These are phyloP conservation scores for Leavenworthia alabamica DNA, from an alignment of 345 rosid genomes.

Conservation along the genomic window DNA sequence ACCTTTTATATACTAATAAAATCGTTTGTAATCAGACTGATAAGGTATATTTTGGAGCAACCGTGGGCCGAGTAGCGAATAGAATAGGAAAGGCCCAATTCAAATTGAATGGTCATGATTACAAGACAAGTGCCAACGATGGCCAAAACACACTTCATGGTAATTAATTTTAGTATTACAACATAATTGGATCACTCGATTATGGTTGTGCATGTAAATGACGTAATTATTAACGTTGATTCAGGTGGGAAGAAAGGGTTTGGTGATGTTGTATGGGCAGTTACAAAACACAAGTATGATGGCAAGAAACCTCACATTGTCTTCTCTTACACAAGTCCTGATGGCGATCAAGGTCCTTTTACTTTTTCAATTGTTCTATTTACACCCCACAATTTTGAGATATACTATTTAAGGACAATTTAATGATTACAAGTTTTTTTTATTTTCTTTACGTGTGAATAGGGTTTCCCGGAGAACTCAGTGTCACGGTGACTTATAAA, in stretches of 20 bases:
- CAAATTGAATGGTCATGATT: constrained; percentile 52
- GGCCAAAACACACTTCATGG: constrained; percentile 86
- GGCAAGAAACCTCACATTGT: constrained; percentile 46
- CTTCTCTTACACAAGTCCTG: constrained; percentile 57
- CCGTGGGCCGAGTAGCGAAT: constrained; percentile 82
- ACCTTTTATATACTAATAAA: not conserved
- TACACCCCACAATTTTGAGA: not conserved
- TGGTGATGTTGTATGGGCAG: constrained; percentile 72
- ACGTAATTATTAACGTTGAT: not conserved
- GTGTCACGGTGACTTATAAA: constrained; percentile 41
- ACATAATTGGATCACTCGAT: not conserved
- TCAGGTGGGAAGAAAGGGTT: constrained; percentile 73
- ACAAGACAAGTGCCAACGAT: constrained; percentile 62
- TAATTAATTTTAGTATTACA: constrained; percentile 26
- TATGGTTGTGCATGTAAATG: not conserved
- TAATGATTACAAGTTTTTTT: not conserved
- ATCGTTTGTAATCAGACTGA: constrained; percentile 44
- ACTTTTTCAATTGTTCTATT: no score
- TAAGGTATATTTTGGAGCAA: constrained; percentile 54
- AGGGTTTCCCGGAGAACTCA: constrained; percentile 82
- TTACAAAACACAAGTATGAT: constrained; percentile 34
- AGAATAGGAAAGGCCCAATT: constrained; percentile 68
- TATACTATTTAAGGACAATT: not conserved
- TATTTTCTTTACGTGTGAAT: not conserved
- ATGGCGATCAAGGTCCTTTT: constrained; percentile 71